Base-by-base conservation (phyloP, 2,329 filamentous ascomycete species). In the Fonsecaea erecta region DNA sequence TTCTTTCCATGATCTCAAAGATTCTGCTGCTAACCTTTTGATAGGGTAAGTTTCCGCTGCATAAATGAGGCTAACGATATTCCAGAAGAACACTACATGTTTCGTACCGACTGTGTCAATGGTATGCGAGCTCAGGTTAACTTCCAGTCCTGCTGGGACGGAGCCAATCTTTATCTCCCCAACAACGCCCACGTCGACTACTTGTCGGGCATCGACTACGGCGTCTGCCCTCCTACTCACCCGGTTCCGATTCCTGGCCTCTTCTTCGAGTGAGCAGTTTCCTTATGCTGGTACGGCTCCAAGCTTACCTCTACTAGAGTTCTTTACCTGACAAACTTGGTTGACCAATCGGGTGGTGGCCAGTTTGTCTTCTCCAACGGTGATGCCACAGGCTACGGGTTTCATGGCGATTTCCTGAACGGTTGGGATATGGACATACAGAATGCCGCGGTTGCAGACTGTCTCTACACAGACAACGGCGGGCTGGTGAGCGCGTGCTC, bases 91-190 rank as follows among this genome's bases (percentile, higher is more conserved):
- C 93, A 93, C 0, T 85, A 89, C 72, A 95, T 96, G 83, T 78
- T 79, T 0, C 95, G 86, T 74, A 70, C 65, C 26, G 92, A 95
- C 79, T 98, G 94, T 79, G 79, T 80, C 16, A 85, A 96, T 73
- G 94, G 94, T 64, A 75, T 96, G 55, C 89, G 93, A 58, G 82
- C 94, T 43, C 92, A 97, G 77, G 79, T 96, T 65, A 91, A 92
- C 84, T 96, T 97, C 79, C 91, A 92, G 0, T 92, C 89, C 1
- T 97, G 92, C 85, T 96, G 92, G 90, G 91, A 95, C 72, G 91
- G 91, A 58, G 84, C 86, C 71, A 83, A 89, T 67, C 69, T 79
- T 8, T 83, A 85, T 70, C 79, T 82, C 1, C 32, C 71, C 0
- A 80, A 88, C 72, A 83, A 87, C 77, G 82, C 80, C 30, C 86